These are phyloP conservation scores for Ogataea chonburiensis DNA, from an alignment of 805 yeast species.

Conservation along the genomic window DNA sequence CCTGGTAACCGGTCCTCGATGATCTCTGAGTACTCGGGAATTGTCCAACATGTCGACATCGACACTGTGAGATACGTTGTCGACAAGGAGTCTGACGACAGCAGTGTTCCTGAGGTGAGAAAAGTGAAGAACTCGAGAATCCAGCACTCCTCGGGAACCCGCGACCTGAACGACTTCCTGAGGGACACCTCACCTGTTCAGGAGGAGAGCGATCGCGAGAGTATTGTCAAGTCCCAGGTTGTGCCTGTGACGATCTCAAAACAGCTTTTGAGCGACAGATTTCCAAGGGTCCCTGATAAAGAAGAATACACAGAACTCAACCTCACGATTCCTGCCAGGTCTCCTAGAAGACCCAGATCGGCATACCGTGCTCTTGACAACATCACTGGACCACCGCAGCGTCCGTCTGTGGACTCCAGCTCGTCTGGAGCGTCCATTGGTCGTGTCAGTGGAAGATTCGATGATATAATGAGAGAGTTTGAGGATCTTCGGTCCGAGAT, in stretches of 20 bases:
- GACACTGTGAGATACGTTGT: slow-evolving; percentile 35
- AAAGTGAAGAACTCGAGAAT: slow-evolving; percentile 17
- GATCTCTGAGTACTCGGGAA: slow-evolving; percentile 37
- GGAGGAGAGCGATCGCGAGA: slow-evolving; percentile 24
- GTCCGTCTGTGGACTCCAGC: slow-evolving; percentile 7
- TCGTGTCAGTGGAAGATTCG: slow-evolving; percentile 28
- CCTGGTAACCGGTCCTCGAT: slow-evolving; percentile 32
- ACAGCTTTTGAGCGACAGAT: slow-evolving; percentile 5
- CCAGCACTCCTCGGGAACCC: slow-evolving; percentile 17
- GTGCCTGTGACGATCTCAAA: slow-evolving; percentile 20
- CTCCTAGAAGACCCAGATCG: slow-evolving; percentile 30
- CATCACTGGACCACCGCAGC: neutral
- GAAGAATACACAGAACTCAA: slow-evolving; percentile 27
- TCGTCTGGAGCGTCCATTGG: slow-evolving; percentile 12
- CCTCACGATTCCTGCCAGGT: slow-evolving; percentile 32
- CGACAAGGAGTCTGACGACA: slow-evolving; percentile 19
- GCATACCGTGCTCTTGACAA: slow-evolving; percentile 8
- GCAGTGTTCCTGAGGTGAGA: slow-evolving; percentile 20
- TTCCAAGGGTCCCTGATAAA: slow-evolving; percentile 28
- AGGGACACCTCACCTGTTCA: slow-evolving; percentile 19
- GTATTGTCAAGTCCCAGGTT: slow-evolving; percentile 20
- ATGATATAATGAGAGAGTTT: slow-evolving; percentile 34
- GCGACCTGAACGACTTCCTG: slow-evolving; percentile 13
- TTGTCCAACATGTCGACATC: slow-evolving; percentile 37
- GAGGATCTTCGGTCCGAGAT: slow-evolving; percentile 30